Percentiles rank a stretch among this genome's conserved stretches.
These are phyloP conservation scores for Leccinum olivaceopallidum DNA, from an alignment of 768 basidiomycete species.

Conservation along the genomic window DNA sequence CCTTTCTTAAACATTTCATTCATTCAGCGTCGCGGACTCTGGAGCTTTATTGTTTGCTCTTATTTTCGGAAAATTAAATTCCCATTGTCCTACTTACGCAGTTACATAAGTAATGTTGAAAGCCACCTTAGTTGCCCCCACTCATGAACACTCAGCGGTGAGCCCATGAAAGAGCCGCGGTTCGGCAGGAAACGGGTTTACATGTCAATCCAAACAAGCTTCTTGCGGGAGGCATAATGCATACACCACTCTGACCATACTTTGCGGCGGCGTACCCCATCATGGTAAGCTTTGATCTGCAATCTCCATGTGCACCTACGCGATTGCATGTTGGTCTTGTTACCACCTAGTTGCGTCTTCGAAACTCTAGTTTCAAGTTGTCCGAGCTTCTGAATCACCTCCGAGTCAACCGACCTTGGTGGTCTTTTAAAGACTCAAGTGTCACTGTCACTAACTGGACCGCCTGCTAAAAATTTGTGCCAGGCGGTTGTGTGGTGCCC, in stretches of 20 bases:
- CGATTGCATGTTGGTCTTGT: not conserved
- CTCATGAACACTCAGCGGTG: not conserved
- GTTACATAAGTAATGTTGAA: not conserved
- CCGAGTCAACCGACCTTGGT: not conserved
- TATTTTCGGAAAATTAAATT: slow-evolving; percentile 9
- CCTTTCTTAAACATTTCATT: slow-evolving; percentile 19
- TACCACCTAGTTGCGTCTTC: not conserved
- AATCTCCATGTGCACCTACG: not conserved
- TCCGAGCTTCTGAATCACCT: not conserved
- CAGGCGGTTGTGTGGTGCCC: too few species aligned
- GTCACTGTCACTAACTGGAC: not conserved
- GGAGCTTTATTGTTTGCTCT: slow-evolving; percentile 12
- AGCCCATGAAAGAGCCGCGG: not conserved
- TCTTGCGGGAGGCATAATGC: not conserved
- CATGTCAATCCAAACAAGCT: not conserved
- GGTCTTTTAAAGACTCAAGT: not conserved
- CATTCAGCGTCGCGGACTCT: slow-evolving; percentile 24
- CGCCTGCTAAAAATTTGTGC: not conserved
- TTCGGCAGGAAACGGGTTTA: not conserved
- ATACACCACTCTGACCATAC: not conserved
- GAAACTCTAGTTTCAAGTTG: not conserved
- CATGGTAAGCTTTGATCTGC: not conserved
- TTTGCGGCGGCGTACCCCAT: not conserved
- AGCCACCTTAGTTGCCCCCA: not conserved
- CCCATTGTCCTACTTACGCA: slow-evolving; percentile 1